Evolutionary conservation across 768 basidiomycete species (phyloP).

Genomic region (Dacryopinax primogenitus): DNA sequence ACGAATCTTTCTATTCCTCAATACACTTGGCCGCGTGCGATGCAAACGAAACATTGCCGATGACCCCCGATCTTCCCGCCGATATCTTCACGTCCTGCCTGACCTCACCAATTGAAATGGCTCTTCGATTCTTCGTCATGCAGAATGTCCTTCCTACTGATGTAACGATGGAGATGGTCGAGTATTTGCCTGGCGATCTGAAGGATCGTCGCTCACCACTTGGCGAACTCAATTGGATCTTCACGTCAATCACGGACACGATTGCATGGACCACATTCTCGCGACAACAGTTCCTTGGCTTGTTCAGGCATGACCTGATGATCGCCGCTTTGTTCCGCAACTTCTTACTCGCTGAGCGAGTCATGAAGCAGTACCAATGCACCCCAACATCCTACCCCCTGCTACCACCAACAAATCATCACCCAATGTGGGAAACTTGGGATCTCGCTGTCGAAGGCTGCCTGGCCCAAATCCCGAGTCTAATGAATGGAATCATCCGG

Average conservation of each 20-base stretch:
- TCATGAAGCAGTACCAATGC: conserved; percentile 96
- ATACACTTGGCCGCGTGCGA: conserved; percentile 92
- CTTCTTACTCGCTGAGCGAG: conserved; percentile 89
- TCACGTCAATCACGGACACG: conserved; percentile 96
- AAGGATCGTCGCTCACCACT: conserved; percentile 93
- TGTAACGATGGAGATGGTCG: conserved; percentile 76
- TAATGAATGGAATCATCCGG: conserved; percentile 33
- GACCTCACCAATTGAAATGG: conserved; percentile 96
- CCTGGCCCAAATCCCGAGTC: conserved; percentile 79
- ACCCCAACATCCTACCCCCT: conserved; percentile 88
- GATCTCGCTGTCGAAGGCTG: conserved; percentile 93
- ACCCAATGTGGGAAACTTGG: conserved; percentile 94
- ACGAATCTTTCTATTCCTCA: conserved; percentile 29
- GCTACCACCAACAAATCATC: conserved; percentile 91
- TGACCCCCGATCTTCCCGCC: conserved; percentile 91
- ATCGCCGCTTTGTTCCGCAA: conserved; percentile 95
- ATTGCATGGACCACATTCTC: conserved; percentile 99
- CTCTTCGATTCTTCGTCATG: conserved; percentile 76
- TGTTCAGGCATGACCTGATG: conserved; percentile 89
- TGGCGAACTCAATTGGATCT: conserved; percentile 99
- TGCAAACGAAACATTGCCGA: conserved; percentile 80
- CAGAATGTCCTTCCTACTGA: conserved; percentile 78
- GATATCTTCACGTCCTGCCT: conserved; percentile 96
- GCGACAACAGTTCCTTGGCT: conserved; percentile 77
- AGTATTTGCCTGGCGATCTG: conserved; percentile 90